Evolutionary conservation across 371 early-diverging fungal species (phyloP), one percentile per base, ranked within the genome.

Genomic region (Mucor sp.): DNA sequence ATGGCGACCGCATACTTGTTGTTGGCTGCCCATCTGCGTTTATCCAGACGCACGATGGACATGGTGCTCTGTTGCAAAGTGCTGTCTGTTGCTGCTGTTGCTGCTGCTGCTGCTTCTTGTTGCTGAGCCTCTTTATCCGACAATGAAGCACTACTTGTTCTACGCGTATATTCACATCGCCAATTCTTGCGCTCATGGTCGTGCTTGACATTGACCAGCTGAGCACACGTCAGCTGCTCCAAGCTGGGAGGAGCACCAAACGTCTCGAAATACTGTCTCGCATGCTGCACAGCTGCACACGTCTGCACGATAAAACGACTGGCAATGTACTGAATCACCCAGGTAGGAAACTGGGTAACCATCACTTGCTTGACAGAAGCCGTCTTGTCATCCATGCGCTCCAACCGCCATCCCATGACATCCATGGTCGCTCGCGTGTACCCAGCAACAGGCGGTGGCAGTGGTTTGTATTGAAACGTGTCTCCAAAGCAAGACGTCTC

Each of bases 181-280:
- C 83, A 88, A 4, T 78, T 79, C 12, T 76, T 71, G 19, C 81
- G 76, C 27, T 77, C 67, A 60, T 84, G 82, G 17, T 84, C 84
- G 47, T 83, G 83, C 0, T 79, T 76, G 7, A 79, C 44, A 14
- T 76, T 74, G n/a, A 78, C 57, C 1, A 85, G 60, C 2, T 71
- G 71, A 14, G 82, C 88, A 15, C 77, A 70, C 3, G 74, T 70
- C n/a, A 88, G 66, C 6, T 69, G 67, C 19, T 79, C 80, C 37
- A 88, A 56, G 14, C 79, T 81, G 0, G 88, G 88, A 5, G 88
- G 88, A 6, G 84, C 82, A 9, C 85, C 88, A 62, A 77, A 67
- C 2, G 69, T 67, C 19, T 82, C 75, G 28, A 85, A 68, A 39
- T 79, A 85, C 21, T 81, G 75, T 37, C 77, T 67, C 2, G 85